Evolutionary conservation across 192 early-diverging fungal genomes (phyloP).

Genomic region (Mortierella hygrophila): DNA sequence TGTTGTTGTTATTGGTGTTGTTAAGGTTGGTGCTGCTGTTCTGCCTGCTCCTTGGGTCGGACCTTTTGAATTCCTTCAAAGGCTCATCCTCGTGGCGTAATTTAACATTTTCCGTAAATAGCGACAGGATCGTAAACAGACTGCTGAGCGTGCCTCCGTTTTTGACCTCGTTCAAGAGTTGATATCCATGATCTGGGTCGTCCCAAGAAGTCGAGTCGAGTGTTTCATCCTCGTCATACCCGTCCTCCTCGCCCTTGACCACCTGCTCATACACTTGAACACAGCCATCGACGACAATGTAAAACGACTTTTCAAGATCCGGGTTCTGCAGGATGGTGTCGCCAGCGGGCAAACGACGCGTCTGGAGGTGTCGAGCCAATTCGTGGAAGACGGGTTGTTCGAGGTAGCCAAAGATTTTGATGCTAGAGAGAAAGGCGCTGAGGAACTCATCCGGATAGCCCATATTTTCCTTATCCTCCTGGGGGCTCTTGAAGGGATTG

Average conservation of each 20-base stretch:
- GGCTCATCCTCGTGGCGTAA: slow-evolving; percentile 64
- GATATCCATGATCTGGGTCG: slow-evolving; percentile 67
- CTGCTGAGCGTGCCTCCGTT: slow-evolving; percentile 92
- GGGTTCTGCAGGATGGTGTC: slow-evolving; percentile 78
- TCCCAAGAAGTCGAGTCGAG: slow-evolving; percentile 46
- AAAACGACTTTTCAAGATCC: slow-evolving; percentile 88
- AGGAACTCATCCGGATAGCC: slow-evolving; percentile 82
- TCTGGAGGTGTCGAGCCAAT: slow-evolving; percentile 90
- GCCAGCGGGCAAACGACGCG: slow-evolving; percentile 76
- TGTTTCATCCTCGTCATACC: slow-evolving; percentile 57
- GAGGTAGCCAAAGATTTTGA: slow-evolving; percentile 97
- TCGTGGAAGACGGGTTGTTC: slow-evolving; percentile 98
- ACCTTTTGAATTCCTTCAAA: slow-evolving; percentile 46
- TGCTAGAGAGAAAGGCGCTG: slow-evolving; percentile 83
- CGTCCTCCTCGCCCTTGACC: slow-evolving; percentile 46
- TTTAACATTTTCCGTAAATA: slow-evolving; percentile 87
- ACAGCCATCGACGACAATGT: slow-evolving; percentile 95
- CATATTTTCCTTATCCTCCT: slow-evolving; percentile 67
- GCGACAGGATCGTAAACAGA: slow-evolving; percentile 90
- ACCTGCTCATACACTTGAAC: slow-evolving; percentile 91
- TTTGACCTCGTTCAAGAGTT: slow-evolving; percentile 89
- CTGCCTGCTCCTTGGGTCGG: slow-evolving; percentile 17
- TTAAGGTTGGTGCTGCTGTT: slow-evolving; percentile 4
- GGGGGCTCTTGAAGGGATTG: slow-evolving; percentile 57
- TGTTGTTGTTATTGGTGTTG: neutral